Conservation (phyloP, 495 filamentous ascomycete genomes). For the Daldinia grandis region DNA sequence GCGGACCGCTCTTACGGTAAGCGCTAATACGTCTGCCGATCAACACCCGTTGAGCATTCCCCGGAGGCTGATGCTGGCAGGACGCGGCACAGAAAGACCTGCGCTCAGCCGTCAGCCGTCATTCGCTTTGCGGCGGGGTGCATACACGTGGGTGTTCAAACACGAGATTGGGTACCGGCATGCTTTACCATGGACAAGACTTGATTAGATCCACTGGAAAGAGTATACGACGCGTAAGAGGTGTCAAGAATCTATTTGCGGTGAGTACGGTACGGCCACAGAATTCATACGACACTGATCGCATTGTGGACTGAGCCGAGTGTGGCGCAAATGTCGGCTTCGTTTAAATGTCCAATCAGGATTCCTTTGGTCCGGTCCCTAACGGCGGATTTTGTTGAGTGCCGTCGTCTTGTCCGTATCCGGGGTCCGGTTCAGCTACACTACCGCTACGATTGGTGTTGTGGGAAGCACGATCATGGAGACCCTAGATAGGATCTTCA, state of each 20-base stretch:
- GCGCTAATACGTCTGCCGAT: conserved; percentile 12
- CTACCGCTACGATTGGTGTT: neutral
- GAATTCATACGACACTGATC: neutral
- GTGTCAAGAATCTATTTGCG: conserved; percentile 13
- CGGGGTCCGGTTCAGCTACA: neutral
- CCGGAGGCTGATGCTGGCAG: conserved; percentile 22
- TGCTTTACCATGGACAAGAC: neutral
- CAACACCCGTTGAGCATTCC: neutral
- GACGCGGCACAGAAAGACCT: conserved; percentile 26
- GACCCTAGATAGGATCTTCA: neutral
- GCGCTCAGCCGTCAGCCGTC: conserved; percentile 19
- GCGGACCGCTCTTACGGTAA: conserved; percentile 19
- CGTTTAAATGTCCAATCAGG: neutral
- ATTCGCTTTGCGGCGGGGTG: conserved; percentile 23
- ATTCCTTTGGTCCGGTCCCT: conserved; percentile 16
- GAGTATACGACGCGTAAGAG: conserved; percentile 10
- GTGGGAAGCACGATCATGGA: neutral
- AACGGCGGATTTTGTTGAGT: neutral
- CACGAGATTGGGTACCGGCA: conserved; percentile 20
- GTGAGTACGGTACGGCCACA: conserved; percentile 21
- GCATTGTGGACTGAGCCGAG: conserved; percentile 1
- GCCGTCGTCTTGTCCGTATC: neutral
- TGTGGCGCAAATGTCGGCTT: conserved; percentile 7
- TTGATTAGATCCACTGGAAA: conserved; percentile 8
- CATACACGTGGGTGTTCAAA: neutral